Percentiles rank a stretch among this genome's conserved stretches.
phyloP scores from a whole-genome alignment of 768 basidiomycete genomes.

The Tephrocybe sp. region DNA sequence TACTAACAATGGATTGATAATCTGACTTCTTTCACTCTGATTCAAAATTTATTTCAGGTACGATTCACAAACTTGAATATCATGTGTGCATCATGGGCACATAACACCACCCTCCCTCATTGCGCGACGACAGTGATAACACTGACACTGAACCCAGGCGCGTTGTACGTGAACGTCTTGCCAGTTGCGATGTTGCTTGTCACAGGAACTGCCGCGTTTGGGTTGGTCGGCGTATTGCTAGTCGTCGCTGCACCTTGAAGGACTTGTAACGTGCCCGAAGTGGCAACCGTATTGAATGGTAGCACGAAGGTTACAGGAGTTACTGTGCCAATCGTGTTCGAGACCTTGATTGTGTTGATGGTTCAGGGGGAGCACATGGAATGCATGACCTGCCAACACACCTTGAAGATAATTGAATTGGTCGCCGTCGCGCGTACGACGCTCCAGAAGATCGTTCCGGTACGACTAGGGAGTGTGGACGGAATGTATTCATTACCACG shows the following conservation, averaged over 20 bases:
- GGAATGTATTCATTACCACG: conserved; percentile 62
- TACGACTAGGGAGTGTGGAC: conserved; percentile 49
- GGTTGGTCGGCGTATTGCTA: conserved; percentile 54
- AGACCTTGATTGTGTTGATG: conserved; percentile 34
- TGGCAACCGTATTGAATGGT: conserved; percentile 48
- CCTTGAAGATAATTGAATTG: conserved; percentile 59
- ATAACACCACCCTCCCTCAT: conserved; percentile 14
- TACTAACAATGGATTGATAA: no score
- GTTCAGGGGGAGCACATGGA: background rate
- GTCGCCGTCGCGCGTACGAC: conserved; percentile 40
- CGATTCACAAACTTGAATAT: no score
- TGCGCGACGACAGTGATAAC: conserved; percentile 35
- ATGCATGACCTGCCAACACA: conserved; percentile 10
- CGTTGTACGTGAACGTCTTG: conserved; percentile 51
- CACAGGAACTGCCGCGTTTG: conserved; percentile 45
- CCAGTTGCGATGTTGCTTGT: conserved; percentile 45
- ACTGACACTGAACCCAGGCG: conserved; percentile 43
- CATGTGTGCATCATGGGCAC: no score
- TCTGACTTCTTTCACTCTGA: no score
- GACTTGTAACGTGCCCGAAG: conserved; percentile 44
- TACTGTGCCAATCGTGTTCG: conserved; percentile 44
- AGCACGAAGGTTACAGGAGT: conserved; percentile 48
- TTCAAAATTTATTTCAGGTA: no score
- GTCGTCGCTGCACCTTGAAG: conserved; percentile 46
- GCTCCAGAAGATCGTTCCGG: conserved; percentile 61